Conservation (phyloP, 2,329 filamentous ascomycete genomes). For the Pseudogymnoascus sp. region DNA sequence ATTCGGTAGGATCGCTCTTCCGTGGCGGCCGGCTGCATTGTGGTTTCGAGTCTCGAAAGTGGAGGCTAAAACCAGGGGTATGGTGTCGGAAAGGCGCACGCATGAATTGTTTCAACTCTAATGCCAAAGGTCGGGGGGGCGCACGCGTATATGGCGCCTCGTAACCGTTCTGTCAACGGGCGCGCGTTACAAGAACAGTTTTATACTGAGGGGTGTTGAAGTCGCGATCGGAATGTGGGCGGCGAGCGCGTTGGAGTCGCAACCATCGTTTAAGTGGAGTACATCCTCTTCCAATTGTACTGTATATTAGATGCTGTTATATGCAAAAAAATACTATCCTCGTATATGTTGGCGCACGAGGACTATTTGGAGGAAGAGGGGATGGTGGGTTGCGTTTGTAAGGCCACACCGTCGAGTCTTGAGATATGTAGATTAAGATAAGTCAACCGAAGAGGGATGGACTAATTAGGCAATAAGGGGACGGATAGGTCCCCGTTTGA, state of each 20-base stretch:
- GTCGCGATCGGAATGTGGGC: not conserved
- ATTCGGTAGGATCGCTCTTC: slow-evolving; percentile 8
- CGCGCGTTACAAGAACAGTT: slow-evolving; percentile 7
- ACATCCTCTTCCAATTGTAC: not conserved
- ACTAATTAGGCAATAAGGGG: slow-evolving; percentile 9
- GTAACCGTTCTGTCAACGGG: not conserved
- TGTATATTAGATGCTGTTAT: not conserved
- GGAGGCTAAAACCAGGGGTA: slow-evolving; percentile 7
- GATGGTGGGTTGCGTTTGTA: not conserved
- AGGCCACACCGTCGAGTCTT: not conserved
- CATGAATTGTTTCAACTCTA: slow-evolving; percentile 8
- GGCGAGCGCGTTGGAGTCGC: slow-evolving; percentile 4
- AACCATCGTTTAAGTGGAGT: slow-evolving; percentile 1
- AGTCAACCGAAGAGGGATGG: slow-evolving; percentile 5
- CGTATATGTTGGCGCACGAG: not conserved
- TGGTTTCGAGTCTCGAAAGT: slow-evolving; percentile 5
- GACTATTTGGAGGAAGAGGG: not conserved
- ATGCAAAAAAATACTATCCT: not conserved
- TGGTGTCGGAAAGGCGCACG: not conserved
- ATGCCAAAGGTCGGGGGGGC: not conserved
- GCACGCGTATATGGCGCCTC: slow-evolving; percentile 1
- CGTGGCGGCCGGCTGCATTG: slow-evolving; percentile 5
- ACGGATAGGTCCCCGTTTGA: slow-evolving; percentile 7
- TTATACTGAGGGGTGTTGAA: slow-evolving; percentile 8
- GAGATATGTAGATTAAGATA: slow-evolving; percentile 9